Evolutionary conservation across 1,139 yeast species (phyloP).

Genomic region (Lodderomyces orthopsilosis): DNA sequence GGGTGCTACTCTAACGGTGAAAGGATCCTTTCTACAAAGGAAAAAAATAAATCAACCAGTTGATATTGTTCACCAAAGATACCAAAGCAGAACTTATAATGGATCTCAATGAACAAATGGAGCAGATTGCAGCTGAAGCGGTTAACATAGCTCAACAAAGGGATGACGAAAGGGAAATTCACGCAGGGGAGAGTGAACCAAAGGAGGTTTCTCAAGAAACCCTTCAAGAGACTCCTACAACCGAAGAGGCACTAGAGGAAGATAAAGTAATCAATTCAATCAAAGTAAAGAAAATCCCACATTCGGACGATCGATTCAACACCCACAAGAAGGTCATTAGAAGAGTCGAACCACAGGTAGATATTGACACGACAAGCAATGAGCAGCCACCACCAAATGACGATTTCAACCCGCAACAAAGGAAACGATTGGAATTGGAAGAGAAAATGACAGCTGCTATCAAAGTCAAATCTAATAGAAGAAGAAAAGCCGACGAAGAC

Average conservation of each 20-base stretch:
- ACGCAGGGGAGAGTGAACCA: conserved; percentile 3
- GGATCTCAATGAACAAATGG: not conserved
- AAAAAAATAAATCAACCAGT: not conserved
- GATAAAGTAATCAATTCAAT: conserved; percentile 28
- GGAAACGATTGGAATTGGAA: conserved; percentile 76
- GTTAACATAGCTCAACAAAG: conserved; percentile 6
- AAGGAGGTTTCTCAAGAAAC: conserved; percentile 10
- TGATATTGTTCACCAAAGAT: not conserved
- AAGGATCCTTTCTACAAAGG: too few species aligned
- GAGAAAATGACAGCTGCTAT: conserved; percentile 76
- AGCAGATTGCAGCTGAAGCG: not conserved
- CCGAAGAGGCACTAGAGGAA: conserved; percentile 20
- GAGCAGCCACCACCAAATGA: conserved; percentile 3
- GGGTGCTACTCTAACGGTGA: too few species aligned
- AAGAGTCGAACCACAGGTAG: conserved; percentile 16
- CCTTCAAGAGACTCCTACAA: conserved; percentile 17
- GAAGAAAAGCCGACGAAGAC: conserved; percentile 75
- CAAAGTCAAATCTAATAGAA: conserved; percentile 58
- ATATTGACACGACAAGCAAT: not conserved
- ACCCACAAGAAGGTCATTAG: conserved; percentile 44
- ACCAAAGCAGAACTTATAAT: not conserved
- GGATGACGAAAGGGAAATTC: conserved; percentile 7
- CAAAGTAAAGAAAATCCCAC: conserved; percentile 25
- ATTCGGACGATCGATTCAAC: conserved; percentile 19
- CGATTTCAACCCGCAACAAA: conserved; percentile 37